phyloP scores from a whole-genome alignment of 2,329 filamentous ascomycete species.

The Graphium sp. region DNA sequence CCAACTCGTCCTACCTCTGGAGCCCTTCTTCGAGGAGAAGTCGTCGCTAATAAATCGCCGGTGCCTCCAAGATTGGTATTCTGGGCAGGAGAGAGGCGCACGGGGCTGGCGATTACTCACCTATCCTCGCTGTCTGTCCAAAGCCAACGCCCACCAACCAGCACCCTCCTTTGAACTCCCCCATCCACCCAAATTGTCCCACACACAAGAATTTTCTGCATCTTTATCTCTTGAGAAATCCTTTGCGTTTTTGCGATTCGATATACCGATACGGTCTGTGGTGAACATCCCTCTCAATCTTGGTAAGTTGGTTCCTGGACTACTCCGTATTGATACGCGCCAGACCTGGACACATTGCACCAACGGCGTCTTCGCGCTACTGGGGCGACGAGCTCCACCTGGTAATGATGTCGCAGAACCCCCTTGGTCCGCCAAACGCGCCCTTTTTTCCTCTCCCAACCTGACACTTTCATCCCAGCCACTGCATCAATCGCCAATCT shows the following conservation, averaged over 20 bases:
- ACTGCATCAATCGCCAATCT: neutral
- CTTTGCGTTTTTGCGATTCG: constrained; percentile 2
- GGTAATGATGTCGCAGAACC: neutral
- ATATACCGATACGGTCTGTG: constrained; percentile 1
- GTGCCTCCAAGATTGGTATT: too few relatives aligned
- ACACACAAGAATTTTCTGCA: neutral
- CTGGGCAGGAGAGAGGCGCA: too few relatives aligned
- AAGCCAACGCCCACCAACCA: too few relatives aligned
- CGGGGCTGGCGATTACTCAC: too few relatives aligned
- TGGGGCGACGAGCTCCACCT: neutral
- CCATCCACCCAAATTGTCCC: constrained; percentile 1
- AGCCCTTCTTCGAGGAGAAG: too few relatives aligned
- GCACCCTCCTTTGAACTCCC: too few relatives aligned
- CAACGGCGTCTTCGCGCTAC: constrained; percentile 1
- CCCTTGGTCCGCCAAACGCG: neutral
- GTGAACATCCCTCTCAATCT: constrained; percentile 1
- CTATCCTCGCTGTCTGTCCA: too few relatives aligned
- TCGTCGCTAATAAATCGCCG: too few relatives aligned
- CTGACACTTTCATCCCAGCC: neutral
- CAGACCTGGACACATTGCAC: constrained; percentile 3
- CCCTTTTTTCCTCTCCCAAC: neutral
- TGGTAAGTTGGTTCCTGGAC: constrained; percentile 2
- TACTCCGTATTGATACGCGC: too few relatives aligned
- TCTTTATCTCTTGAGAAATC: neutral
- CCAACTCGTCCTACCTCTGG: too few relatives aligned